Percentiles rank a stretch among this genome's conserved stretches.
These are phyloP conservation scores for Rhododendron kiyosumense DNA, from an alignment of 148 eudicot genomes.

Conservation along the genomic window DNA sequence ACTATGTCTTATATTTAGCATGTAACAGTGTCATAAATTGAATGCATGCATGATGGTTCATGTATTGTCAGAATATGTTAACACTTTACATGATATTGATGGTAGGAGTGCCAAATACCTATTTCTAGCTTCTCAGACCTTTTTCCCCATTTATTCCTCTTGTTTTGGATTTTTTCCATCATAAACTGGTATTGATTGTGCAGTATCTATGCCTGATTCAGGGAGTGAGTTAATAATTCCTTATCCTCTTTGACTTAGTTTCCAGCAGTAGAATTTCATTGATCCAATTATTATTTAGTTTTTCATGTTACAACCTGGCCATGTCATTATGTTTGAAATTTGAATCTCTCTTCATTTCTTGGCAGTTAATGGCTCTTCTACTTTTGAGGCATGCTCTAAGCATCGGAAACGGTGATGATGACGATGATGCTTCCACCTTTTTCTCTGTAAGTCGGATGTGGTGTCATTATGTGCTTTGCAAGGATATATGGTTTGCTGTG, in stretches of 20 bases:
- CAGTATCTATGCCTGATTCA: background rate
- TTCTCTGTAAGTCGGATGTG: constrained; percentile 53
- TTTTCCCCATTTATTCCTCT: background rate
- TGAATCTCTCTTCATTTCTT: constrained; percentile 10
- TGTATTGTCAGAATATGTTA: background rate
- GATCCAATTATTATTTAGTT: background rate
- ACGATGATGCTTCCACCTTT: constrained; percentile 70
- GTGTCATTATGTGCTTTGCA: background rate
- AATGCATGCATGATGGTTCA: background rate
- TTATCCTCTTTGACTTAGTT: background rate
- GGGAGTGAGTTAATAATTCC: background rate
- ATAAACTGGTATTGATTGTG: background rate
- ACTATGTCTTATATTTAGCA: background rate
- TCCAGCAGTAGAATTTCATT: constrained; percentile 2
- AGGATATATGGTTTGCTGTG: background rate
- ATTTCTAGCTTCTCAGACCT: background rate
- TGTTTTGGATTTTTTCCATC: background rate
- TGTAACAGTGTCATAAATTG: background rate
- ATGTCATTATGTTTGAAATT: background rate
- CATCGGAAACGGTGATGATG: constrained; percentile 49
- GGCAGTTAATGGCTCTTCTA: constrained; percentile 77
- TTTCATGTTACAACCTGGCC: background rate
- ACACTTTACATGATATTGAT: background rate
- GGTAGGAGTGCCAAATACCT: background rate
- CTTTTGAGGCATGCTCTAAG: constrained; percentile 78